Percentiles rank a stretch among this genome's conserved stretches.
These are phyloP conservation scores for Penicillium paradoxum DNA, from an alignment of 495 filamentous ascomycete species.

Conservation along the genomic window DNA sequence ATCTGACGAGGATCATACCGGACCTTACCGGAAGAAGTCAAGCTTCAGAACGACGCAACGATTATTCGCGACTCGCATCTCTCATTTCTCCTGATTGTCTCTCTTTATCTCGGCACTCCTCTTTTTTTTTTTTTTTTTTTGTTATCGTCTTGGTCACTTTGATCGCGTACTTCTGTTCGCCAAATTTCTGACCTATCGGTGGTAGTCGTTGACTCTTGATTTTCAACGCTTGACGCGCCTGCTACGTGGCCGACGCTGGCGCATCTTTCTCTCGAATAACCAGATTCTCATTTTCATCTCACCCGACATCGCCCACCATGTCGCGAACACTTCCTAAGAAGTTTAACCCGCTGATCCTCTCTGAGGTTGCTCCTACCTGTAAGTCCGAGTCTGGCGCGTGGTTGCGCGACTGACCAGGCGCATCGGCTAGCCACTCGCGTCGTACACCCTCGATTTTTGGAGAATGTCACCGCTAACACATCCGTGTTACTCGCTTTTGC, in stretches of 20 bases:
- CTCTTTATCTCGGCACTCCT: constrained; percentile 14
- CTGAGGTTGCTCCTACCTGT: constrained; percentile 64
- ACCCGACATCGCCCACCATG: constrained; percentile 44
- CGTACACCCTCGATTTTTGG: constrained; percentile 1
- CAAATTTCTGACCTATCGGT: constrained; percentile 3
- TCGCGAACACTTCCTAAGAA: constrained; percentile 61
- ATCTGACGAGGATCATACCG: constrained; percentile 8
- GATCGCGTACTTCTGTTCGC: not conserved
- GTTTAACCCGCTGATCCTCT: constrained; percentile 71
- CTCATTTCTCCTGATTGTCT: constrained; percentile 25
- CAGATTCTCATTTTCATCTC: not conserved
- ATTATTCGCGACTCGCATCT: constrained; percentile 17
- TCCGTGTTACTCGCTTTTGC: constrained; percentile 3
- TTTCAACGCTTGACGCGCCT: constrained; percentile 36
- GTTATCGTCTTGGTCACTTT: not conserved
- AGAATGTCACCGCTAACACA: constrained; percentile 24
- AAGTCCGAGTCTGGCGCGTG: constrained; percentile 32
- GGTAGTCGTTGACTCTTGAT: constrained; percentile 3
- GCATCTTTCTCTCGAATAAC: constrained; percentile 16
- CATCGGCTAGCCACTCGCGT: constrained; percentile 7
- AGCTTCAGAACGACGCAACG: constrained; percentile 12
- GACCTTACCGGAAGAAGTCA: constrained; percentile 27
- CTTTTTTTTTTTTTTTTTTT: not conserved
- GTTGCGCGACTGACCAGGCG: constrained; percentile 14
- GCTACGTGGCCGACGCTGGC: constrained; percentile 45